Conservation (phyloP, 768 basidiomycete species). For the Boletus insuetus region DNA sequence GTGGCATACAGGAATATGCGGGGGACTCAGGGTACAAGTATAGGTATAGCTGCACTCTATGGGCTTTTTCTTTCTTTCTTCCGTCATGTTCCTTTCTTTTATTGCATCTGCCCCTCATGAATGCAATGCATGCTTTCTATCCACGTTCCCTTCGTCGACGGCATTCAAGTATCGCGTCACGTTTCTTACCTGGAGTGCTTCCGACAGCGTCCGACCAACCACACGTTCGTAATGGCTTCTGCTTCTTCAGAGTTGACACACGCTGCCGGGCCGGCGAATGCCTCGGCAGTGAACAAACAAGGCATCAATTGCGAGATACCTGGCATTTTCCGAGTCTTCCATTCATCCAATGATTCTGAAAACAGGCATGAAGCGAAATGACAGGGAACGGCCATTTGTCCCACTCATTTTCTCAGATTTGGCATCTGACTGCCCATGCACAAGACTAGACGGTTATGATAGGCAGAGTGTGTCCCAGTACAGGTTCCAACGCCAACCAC, state of each 20-base stretch:
- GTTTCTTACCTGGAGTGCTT: constrained; percentile 1
- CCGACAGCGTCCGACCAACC: neutral
- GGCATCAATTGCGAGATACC: constrained; percentile 1
- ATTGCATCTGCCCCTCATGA: constrained; percentile 21
- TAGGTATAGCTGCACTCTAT: constrained; percentile 25
- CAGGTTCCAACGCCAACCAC: neutral
- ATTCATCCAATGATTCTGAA: neutral
- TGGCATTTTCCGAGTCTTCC: constrained; percentile 17
- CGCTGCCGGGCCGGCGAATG: neutral
- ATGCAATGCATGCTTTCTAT: constrained; percentile 25
- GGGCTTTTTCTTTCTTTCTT: constrained; percentile 18
- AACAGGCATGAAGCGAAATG: constrained; percentile 4
- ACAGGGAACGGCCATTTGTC: neutral
- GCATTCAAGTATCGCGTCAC: constrained; percentile 5
- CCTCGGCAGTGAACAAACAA: neutral
- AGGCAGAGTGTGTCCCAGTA: neutral
- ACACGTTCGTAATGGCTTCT: neutral
- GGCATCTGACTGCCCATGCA: neutral
- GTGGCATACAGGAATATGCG: neutral
- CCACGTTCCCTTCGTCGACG: constrained; percentile 18
- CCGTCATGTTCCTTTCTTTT: constrained; percentile 1
- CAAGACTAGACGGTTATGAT: neutral
- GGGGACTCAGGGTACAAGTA: constrained; percentile 16
- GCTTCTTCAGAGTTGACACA: neutral
- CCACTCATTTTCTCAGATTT: neutral